phyloP scores from a whole-genome alignment of 305 asterid genomes.

The Solanum aculeatissimum region DNA sequence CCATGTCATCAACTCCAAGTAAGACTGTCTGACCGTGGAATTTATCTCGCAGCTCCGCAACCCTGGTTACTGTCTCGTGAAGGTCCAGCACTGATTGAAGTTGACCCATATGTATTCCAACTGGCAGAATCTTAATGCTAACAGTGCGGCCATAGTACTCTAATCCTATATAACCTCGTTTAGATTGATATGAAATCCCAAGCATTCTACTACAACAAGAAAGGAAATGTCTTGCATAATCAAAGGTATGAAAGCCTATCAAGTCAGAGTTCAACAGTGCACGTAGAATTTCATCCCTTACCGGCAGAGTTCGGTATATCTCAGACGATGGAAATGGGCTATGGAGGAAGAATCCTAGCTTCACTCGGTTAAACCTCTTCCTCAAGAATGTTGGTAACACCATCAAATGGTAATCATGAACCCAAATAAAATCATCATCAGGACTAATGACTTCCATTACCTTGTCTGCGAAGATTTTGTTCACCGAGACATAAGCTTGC shows the following conservation, averaged over 20 bases:
- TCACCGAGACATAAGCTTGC: conserved; percentile 88
- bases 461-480: conserved; percentile 83
- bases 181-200: conserved; percentile 78
- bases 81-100: conserved; percentile 57
- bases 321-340: conserved; percentile 83
- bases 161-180: conserved; percentile 77
- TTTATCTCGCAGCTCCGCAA: conserved; percentile 37
- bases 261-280: conserved; percentile 82
- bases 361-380: conserved; percentile 72
- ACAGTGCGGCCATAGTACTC: conserved; percentile 88
- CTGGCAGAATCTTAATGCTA: conserved; percentile 78
- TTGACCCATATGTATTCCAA: conserved; percentile 80
- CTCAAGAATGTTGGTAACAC: conserved; percentile 77
- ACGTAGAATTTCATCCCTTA: conserved; percentile 58
- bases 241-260: conserved; percentile 83
- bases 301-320: conserved; percentile 76
- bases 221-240: conserved; percentile 80
- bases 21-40: conserved; percentile 47
- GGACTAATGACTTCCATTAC: conserved; percentile 88
- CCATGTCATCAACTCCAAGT: conserved; percentile 94
- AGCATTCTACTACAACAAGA: conserved; percentile 89
- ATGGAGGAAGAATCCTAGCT: conserved; percentile 81
- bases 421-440: conserved; percentile 85
- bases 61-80: conserved; percentile 55
- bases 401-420: conserved; percentile 88